Percentiles rank a stretch among this genome's conserved stretches.
These are phyloP conservation scores for Aspergillus avenaceus DNA, from an alignment of 495 filamentous ascomycete species.

Conservation along the genomic window DNA sequence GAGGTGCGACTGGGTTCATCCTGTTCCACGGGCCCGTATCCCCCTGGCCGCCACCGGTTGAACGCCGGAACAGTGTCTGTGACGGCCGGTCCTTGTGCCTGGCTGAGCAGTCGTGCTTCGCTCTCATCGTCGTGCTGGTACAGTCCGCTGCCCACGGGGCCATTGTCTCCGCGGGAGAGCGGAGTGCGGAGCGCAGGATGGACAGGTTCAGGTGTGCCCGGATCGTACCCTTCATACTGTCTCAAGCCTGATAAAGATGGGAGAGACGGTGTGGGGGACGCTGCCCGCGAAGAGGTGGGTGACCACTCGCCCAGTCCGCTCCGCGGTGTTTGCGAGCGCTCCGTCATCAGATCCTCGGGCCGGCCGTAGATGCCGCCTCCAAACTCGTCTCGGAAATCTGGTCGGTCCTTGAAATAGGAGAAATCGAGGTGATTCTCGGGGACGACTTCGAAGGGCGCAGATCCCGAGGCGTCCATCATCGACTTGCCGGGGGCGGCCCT, in stretches of 20 bases:
- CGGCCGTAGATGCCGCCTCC: slow-evolving; percentile 75
- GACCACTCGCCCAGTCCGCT: slow-evolving; percentile 45
- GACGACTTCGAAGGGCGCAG: slow-evolving; percentile 78
- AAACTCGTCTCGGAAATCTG: slow-evolving; percentile 83
- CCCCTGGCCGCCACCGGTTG: slow-evolving; percentile 45
- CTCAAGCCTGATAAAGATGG: slow-evolving; percentile 27
- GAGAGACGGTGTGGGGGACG: slow-evolving; percentile 40
- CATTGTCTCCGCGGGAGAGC: slow-evolving; percentile 25
- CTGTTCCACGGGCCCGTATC: slow-evolving; percentile 46
- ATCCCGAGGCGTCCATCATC: slow-evolving; percentile 24
- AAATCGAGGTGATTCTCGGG: slow-evolving; percentile 90
- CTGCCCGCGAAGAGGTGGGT: slow-evolving; percentile 41
- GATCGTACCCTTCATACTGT: slow-evolving; percentile 25
- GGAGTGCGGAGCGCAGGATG: slow-evolving; percentile 38
- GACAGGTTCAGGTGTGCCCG: slow-evolving; percentile 17
- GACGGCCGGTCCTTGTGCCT: slow-evolving; percentile 36
- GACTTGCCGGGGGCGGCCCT: slow-evolving; percentile 67
- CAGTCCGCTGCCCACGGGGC: slow-evolving; percentile 15
- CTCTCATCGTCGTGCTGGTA: slow-evolving; percentile 43
- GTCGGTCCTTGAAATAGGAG: slow-evolving; percentile 80
- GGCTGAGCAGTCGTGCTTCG: slow-evolving; percentile 38
- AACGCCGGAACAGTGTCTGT: slow-evolving; percentile 22
- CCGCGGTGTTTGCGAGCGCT: slow-evolving; percentile 64
- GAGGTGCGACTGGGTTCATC: slow-evolving; percentile 33
- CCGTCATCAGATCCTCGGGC: slow-evolving; percentile 57